Evolutionary conservation across 2,329 filamentous ascomycete species (phyloP), one percentile per base, ranked within the genome.

Genomic region (Tolypocladium nubicola): DNA sequence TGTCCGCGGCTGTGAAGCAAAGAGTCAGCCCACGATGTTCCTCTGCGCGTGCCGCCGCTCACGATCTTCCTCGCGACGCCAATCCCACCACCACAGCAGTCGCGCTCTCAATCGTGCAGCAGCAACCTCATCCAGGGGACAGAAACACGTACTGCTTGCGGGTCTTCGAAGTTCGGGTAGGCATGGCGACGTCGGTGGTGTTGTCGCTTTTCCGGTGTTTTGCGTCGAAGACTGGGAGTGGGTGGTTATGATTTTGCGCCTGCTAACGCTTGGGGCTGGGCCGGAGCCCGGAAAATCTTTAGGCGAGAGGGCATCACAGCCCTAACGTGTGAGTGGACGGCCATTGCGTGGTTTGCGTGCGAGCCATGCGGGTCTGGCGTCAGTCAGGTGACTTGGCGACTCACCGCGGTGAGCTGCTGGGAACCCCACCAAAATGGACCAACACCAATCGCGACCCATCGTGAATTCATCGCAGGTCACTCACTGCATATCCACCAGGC

Each of bases 1-100:
- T 99, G 90, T 79, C 93, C 93, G 83, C 93, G 91, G 83, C 88
- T 91, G 74, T 70, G 56, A 63, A 65, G 61, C 60, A 64, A 62
- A 66, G 54, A 52, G 62, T 64, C 58, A 64, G 62, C 56, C 54
- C 38, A 49, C 23, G 11, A 54, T 54, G 63, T 55, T 14, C 54
- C 19, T 37, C 56, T 23, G 33, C 52, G 40, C 7, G 19, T 21
- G 14, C 13, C 16, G 19, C 21, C 30, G 8, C 30, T 2, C 47
- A 37, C 19, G 2, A 21, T 21, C 30, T 53, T 3, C 21, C 4
- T 26, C 38, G 9, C 38, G 37, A 52, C 38, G 43, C 56, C 35
- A 57, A 35, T 56, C 45, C 19, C 47, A 52, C 30, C 47, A 21
- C 47, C 47, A 11, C 21, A 26, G 30, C 9, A 26, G 21, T 35